Evolutionary conservation across 2,329 filamentous ascomycete genomes (phyloP).

Genomic region (Fusarium sp.): DNA sequence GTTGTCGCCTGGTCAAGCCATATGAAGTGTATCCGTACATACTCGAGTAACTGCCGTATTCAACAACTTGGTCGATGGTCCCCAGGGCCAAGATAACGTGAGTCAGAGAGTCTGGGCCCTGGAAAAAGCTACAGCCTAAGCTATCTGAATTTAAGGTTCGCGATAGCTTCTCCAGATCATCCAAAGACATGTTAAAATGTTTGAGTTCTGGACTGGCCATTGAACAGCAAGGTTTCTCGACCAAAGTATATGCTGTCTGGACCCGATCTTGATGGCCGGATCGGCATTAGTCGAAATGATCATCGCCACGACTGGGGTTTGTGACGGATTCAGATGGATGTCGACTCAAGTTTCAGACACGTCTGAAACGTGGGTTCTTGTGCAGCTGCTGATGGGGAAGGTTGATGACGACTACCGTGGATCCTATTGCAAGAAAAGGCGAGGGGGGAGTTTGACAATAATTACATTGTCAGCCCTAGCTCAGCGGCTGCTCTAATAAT

Average conservation of each 20-base stretch:
- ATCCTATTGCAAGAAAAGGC: neutral
- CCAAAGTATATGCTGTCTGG: neutral
- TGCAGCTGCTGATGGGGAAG: slow-evolving; percentile 5
- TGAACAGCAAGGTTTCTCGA: neutral
- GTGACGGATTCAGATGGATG: slow-evolving; percentile 17
- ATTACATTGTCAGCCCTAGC: neutral
- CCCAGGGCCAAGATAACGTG: neutral
- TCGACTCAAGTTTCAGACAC: slow-evolving; percentile 23
- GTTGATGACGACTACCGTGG: slow-evolving; percentile 6
- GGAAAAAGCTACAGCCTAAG: neutral
- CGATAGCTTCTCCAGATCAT: neutral
- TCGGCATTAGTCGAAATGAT: neutral
- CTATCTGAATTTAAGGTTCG: neutral
- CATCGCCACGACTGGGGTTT: neutral
- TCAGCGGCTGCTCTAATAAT: slow-evolving; percentile 2
- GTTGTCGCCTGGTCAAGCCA: neutral
- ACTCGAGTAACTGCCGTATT: neutral
- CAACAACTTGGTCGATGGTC: neutral
- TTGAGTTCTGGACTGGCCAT: neutral
- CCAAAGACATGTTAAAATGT: neutral
- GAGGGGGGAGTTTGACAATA: slow-evolving; percentile 5
- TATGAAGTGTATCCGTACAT: neutral
- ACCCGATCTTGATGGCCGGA: neutral
- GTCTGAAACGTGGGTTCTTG: slow-evolving; percentile 24
- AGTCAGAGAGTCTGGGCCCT: neutral